A percentile compares a stretch with the other conserved stretches of the same genome.
These are phyloP conservation scores for Pseudogymnoascus sp. DNA, from an alignment of 2,329 filamentous ascomycete genomes.

Conservation along the genomic window DNA sequence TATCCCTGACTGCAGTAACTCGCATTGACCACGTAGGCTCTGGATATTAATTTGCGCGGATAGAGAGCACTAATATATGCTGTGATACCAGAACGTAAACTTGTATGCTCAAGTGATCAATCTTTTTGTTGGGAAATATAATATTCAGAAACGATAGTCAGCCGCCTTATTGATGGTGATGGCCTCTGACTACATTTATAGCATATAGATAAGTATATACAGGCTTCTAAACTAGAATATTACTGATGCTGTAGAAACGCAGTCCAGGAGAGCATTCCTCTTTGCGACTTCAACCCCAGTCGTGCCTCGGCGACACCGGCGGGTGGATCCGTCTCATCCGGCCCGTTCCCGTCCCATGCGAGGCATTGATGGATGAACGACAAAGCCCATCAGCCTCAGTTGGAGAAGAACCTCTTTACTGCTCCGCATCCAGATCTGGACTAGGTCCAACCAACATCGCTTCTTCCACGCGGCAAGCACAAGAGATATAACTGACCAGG, in stretches of 20 bases:
- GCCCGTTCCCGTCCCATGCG: background rate
- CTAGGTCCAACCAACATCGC: background rate
- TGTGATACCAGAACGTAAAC: background rate
- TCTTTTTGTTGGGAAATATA: background rate
- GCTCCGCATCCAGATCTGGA: too few relatives aligned
- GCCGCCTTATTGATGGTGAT: background rate
- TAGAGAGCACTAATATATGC: background rate
- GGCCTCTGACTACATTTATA: background rate
- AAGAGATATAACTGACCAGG: background rate
- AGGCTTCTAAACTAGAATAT: background rate
- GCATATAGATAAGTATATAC: too few relatives aligned
- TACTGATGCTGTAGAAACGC: background rate
- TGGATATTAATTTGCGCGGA: too few relatives aligned
- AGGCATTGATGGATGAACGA: background rate
- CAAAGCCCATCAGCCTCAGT: background rate
- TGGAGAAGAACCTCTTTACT: background rate
- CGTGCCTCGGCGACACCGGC: background rate
- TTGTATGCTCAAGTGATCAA: background rate
- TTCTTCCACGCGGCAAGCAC: background rate
- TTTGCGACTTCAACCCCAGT: background rate
- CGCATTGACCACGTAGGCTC: too few relatives aligned
- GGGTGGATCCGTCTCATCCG: background rate
- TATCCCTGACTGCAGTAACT: too few relatives aligned
- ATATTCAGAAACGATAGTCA: background rate
- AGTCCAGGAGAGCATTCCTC: background rate